Evolutionary conservation across 2,329 filamentous ascomycete genomes (phyloP).

Genomic region (Ophiostoma triangulosporum): DNA sequence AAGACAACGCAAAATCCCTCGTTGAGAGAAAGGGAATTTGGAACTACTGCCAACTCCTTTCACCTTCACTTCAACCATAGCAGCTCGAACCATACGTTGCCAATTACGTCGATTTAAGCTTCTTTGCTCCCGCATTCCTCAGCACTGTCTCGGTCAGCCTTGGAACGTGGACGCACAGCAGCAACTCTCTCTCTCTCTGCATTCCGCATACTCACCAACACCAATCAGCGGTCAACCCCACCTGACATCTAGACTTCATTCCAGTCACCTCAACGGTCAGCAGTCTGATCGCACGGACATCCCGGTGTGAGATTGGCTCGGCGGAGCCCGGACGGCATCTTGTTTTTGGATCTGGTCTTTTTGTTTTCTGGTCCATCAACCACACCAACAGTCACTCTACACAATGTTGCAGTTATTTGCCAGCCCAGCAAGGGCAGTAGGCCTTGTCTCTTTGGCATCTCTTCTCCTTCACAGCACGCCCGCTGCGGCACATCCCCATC

Average conservation of each 20-base stretch:
- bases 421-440: not conserved
- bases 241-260: slow-evolving; percentile 3
- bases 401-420: slow-evolving; percentile 3
- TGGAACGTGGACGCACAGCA: not conserved
- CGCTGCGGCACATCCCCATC: slow-evolving; percentile 33
- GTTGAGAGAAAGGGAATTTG: not conserved
- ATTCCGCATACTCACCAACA: slow-evolving; percentile 1
- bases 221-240: slow-evolving; percentile 2
- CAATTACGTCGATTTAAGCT: slow-evolving; percentile 4
- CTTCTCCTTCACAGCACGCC: slow-evolving; percentile 11
- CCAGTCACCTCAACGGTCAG: slow-evolving; percentile 2
- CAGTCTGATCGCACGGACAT: not conserved
- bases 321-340: slow-evolving; percentile 1
- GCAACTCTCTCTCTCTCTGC: not conserved
- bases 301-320: not conserved
- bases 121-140: slow-evolving; percentile 3
- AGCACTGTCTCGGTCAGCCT: not conserved
- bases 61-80: not conserved
- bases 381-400: not conserved
- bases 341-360: not conserved
- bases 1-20: slow-evolving; percentile 1
- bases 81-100: not conserved
- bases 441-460: slow-evolving; percentile 1
- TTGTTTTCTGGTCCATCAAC: not conserved
- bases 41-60: not conserved